Evolutionary conservation across 2,329 filamentous ascomycete genomes (phyloP).

Genomic region (Fusarium newnesense): DNA sequence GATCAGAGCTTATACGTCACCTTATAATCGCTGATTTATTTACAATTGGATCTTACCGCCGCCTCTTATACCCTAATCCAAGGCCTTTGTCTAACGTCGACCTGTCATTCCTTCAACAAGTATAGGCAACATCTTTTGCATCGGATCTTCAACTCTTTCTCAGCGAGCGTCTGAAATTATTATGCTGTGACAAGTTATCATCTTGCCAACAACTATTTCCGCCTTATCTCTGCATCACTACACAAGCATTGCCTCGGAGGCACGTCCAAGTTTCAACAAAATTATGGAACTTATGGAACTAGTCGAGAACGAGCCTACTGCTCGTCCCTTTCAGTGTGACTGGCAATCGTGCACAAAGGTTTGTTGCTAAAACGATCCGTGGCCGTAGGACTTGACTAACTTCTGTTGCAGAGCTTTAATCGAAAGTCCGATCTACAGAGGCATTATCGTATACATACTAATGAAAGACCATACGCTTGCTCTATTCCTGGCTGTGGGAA

Average conservation of each 20-base stretch:
- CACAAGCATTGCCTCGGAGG: not conserved
- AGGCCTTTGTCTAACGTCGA: not conserved
- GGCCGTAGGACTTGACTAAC: slow-evolving; percentile 14
- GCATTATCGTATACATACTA: slow-evolving; percentile 78
- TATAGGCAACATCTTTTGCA: not conserved
- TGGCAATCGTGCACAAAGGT: slow-evolving; percentile 73
- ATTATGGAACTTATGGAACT: slow-evolving; percentile 72
- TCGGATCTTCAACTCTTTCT: slow-evolving; percentile 2
- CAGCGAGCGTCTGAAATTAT: slow-evolving; percentile 1
- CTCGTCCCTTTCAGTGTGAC: slow-evolving; percentile 72
- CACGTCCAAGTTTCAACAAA: slow-evolving; percentile 5
- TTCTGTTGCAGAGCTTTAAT: slow-evolving; percentile 70
- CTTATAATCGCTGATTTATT: slow-evolving; percentile 2
- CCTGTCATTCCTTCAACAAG: not conserved
- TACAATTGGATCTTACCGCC: slow-evolving; percentile 4
- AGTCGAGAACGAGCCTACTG: slow-evolving; percentile 70
- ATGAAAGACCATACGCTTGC: slow-evolving; percentile 74
- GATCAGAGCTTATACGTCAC: not conserved
- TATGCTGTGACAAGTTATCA: slow-evolving; percentile 28
- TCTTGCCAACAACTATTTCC: slow-evolving; percentile 3
- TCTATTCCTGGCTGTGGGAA: slow-evolving; percentile 70
- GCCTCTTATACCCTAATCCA: slow-evolving; percentile 25
- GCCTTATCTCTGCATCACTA: not conserved
- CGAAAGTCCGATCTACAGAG: slow-evolving; percentile 76
- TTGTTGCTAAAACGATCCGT: slow-evolving; percentile 38